phyloP scores from a whole-genome alignment of 441 rosid genomes.

The Adansonia madagascariensis region DNA sequence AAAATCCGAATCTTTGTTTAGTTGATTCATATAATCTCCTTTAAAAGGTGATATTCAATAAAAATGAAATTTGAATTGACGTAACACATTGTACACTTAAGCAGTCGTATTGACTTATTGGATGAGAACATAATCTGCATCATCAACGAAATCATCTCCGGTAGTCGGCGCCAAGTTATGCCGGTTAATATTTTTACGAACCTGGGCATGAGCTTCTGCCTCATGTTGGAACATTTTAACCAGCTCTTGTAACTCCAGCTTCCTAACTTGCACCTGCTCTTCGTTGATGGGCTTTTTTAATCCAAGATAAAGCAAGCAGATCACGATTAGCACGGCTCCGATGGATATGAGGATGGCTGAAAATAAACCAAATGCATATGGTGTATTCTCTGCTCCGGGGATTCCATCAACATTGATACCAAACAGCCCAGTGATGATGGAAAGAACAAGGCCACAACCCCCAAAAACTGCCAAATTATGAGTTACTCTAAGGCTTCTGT shows the following conservation, averaged over 20 bases:
- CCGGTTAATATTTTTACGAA: slow-evolving; percentile 46
- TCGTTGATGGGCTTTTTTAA: slow-evolving; percentile 65
- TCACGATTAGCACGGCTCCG: slow-evolving; percentile 57
- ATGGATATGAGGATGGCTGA: slow-evolving; percentile 50
- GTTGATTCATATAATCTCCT: no score
- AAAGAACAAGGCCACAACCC: slow-evolving; percentile 87
- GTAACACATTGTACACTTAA: no score
- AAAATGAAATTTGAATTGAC: no score
- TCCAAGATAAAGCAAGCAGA: slow-evolving; percentile 79
- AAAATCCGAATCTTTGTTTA: no score
- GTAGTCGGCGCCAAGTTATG: slow-evolving; percentile 75
- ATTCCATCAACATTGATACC: slow-evolving; percentile 98
- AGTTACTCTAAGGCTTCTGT: slow-evolving; percentile 84
- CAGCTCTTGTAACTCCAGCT: slow-evolving; percentile 54
- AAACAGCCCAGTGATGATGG: slow-evolving; percentile 78
- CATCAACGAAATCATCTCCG: slow-evolving; percentile 50
- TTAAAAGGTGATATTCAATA: no score
- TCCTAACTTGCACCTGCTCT: slow-evolving; percentile 34
- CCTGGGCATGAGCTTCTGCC: slow-evolving; percentile 93
- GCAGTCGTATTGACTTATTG: slow-evolving; percentile 31
- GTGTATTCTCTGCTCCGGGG: slow-evolving; percentile 74
- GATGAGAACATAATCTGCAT: slow-evolving; percentile 60
- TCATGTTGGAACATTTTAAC: slow-evolving; percentile 92
- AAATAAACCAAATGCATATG: slow-evolving; percentile 88
- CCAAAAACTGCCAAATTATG: slow-evolving; percentile 93